Conservation (phyloP, 78 protist species). For the Chrysochromulina parva region DNA sequence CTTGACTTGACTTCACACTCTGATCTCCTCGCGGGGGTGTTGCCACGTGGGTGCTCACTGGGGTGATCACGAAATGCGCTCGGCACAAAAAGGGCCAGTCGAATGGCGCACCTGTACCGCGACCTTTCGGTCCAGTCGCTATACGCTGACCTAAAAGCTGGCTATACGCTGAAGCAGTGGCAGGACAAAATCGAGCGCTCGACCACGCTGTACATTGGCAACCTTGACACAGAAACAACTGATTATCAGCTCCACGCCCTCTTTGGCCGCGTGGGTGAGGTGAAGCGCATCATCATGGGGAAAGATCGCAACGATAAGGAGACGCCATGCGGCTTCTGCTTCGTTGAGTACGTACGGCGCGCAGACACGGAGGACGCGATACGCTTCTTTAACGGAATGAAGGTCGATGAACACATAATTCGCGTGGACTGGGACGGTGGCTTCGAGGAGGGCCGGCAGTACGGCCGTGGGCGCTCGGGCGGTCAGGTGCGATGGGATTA, state of each 20-base stretch:
- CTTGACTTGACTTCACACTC: too few species aligned
- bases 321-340: constrained; percentile 97
- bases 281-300: constrained; percentile 90
- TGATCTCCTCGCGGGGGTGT: too few species aligned
- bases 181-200: neutral
- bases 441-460: constrained; percentile 91
- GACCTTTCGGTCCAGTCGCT: neutral
- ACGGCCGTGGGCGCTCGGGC: constrained; percentile 89
- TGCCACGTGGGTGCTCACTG: too few species aligned
- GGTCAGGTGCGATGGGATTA: constrained; percentile 90
- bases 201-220: constrained; percentile 87
- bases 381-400: constrained; percentile 72
- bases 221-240: constrained; percentile 84
- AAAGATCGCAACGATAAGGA: constrained; percentile 66
- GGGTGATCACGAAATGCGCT: too few species aligned
- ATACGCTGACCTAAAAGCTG: neutral
- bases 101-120: constrained; percentile 20
- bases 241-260: constrained; percentile 91
- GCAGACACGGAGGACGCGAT: constrained; percentile 78
- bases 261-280: constrained; percentile 81
- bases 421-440: constrained; percentile 95
- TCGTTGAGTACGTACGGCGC: constrained; percentile 91
- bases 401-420: constrained; percentile 86
- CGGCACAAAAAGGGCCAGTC: too few species aligned
- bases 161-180: neutral